These are phyloP conservation scores for Blastocladiella emersonii DNA, from an alignment of 371 early-diverging fungal genomes.

Conservation along the genomic window DNA sequence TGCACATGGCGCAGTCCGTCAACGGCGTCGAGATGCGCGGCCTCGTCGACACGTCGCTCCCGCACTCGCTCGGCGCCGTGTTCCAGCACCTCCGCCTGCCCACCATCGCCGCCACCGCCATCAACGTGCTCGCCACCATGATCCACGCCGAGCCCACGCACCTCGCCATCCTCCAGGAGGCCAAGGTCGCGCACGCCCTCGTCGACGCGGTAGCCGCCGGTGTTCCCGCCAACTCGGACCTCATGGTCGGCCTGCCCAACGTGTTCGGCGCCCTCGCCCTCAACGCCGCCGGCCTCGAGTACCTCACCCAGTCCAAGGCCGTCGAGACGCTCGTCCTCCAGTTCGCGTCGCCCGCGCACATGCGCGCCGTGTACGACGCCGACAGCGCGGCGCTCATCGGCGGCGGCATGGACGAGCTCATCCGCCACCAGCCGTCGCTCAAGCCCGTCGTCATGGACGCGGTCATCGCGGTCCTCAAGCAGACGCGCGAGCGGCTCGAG, in stretches of 20 bases:
- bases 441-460: slow-evolving; percentile 53
- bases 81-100: slow-evolving; percentile 55
- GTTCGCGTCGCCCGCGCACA: slow-evolving; percentile 61
- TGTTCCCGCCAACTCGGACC: slow-evolving; percentile 58
- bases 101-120: slow-evolving; percentile 36
- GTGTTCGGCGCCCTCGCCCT: slow-evolving; percentile 93
- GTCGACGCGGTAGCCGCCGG: slow-evolving; percentile 28
- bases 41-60: slow-evolving; percentile 79
- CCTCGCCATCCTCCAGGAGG: slow-evolving; percentile 79
- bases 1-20: slow-evolving; percentile 78
- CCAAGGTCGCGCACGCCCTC: slow-evolving; percentile 68
- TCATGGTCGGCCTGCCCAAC: slow-evolving; percentile 67
- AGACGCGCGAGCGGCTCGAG: slow-evolving; percentile 31
- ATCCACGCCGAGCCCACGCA: slow-evolving; percentile 95
- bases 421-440: slow-evolving; percentile 84
- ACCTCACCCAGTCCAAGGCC: slow-evolving; percentile 54
- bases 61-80: slow-evolving; percentile 51
- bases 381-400: slow-evolving; percentile 71
- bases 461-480: slow-evolving; percentile 46
- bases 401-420: slow-evolving; percentile 80
- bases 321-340: slow-evolving; percentile 56
- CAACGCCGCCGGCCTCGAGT: slow-evolving; percentile 69
- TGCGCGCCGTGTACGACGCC: slow-evolving; percentile 59
- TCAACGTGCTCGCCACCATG: slow-evolving; percentile 84
- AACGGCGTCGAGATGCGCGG: slow-evolving; percentile 77